Percentiles rank a stretch among this genome's conserved stretches.
These are phyloP conservation scores for Hura crepitans DNA, from an alignment of 441 rosid species.

Conservation along the genomic window DNA sequence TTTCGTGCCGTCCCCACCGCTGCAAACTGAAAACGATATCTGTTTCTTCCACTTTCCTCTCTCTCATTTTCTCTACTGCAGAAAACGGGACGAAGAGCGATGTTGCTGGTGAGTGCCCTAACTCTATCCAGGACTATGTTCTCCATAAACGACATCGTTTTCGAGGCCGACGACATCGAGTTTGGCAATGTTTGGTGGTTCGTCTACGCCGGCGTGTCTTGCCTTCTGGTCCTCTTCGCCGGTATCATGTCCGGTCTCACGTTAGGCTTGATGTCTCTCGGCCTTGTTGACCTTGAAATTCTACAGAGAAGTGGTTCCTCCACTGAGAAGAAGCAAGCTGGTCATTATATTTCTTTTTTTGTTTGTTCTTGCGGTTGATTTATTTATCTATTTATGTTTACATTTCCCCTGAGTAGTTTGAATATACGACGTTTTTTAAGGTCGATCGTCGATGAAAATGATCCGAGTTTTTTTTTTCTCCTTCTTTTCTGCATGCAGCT, in stretches of 20 bases:
- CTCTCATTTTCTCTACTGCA: neutral
- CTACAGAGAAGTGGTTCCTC: conserved; percentile 69
- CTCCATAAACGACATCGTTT: conserved; percentile 36
- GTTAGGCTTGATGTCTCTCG: conserved; percentile 76
- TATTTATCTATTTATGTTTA: too few relatives aligned
- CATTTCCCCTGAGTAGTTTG: too few relatives aligned
- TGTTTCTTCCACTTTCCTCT: too few relatives aligned
- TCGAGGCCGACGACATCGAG: conserved; percentile 40
- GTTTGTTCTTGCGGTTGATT: neutral
- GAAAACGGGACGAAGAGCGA: conserved; percentile 6
- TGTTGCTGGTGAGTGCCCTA: conserved; percentile 34
- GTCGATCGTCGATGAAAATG: neutral
- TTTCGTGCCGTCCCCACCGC: neutral
- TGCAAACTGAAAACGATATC: neutral
- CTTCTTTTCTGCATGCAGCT: conserved; percentile 37
- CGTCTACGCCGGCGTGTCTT: conserved; percentile 65
- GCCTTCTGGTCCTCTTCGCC: conserved; percentile 79
- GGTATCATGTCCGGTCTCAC: conserved; percentile 92
- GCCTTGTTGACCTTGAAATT: conserved; percentile 82
- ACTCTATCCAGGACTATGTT: conserved; percentile 33
- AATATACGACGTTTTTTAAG: neutral
- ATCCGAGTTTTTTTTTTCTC: neutral
- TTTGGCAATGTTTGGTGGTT: conserved; percentile 61
- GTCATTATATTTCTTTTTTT: conserved; percentile 23
- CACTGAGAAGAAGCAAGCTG: conserved; percentile 69